These are phyloP conservation scores for Capsicum baccatum DNA, from an alignment of 257 asterid genomes.

Conservation along the genomic window DNA sequence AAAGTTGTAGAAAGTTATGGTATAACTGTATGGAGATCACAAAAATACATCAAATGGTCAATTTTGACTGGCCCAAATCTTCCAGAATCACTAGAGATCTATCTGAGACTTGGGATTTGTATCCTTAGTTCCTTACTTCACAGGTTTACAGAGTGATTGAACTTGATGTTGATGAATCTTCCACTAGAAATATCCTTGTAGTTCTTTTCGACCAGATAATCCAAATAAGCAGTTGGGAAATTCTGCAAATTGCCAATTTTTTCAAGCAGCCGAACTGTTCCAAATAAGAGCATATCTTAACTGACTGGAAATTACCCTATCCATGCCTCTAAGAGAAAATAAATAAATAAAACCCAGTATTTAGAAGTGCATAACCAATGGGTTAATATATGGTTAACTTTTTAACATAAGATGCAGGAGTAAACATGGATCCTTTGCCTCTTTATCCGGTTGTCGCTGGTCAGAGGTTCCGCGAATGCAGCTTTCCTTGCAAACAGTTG, in stretches of 20 bases:
- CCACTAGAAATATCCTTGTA: not conserved
- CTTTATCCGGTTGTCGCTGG: not conserved
- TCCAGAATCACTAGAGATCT: too few species aligned
- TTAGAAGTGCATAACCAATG: not conserved
- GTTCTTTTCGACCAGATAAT: not conserved
- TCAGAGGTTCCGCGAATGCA: not conserved
- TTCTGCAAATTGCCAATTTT: not conserved
- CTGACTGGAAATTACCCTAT: not conserved
- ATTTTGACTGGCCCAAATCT: too few species aligned
- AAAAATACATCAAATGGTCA: too few species aligned
- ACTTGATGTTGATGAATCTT: too few species aligned
- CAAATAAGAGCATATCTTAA: not conserved
- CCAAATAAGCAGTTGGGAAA: not conserved
- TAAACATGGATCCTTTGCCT: not conserved
- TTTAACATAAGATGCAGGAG: conserved; percentile 1
- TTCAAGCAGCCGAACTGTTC: not conserved
- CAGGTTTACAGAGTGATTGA: too few species aligned
- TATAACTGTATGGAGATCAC: too few species aligned
- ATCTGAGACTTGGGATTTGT: too few species aligned
- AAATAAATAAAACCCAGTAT: not conserved
- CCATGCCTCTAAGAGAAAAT: not conserved
- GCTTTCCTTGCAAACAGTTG: not conserved
- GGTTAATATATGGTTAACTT: not conserved
- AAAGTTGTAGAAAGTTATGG: too few species aligned
- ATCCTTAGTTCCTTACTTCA: too few species aligned